Evolutionary conservation across 2,329 filamentous ascomycete species (phyloP), one percentile per base, ranked within the genome.

Genomic region (Stenocarpella maydis): DNA sequence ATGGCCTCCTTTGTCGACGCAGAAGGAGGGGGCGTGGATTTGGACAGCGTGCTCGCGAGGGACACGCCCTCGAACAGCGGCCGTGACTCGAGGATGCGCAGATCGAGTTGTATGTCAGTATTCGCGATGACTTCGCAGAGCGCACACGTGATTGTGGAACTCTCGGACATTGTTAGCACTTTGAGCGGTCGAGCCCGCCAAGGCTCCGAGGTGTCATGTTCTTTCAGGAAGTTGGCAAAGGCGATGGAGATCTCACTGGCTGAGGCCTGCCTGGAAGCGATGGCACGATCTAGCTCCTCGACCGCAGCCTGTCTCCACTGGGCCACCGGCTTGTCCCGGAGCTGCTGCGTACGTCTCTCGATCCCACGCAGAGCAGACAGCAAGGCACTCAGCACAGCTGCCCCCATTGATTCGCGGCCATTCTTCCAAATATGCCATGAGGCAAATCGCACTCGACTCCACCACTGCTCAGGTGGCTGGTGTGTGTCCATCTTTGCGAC

Each of bases 361-460:
- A 86, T 78, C 4, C 75, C 73, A 15, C 78, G 75, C 43, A 91
- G 78, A 3, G 82, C 81, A 15, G 80, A 78, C 6, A 89, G 76
- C 12, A 90, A 69, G 14, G 81, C 82, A 54, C 79, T 82, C 47
- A 87, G 80, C 34, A 91, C 88, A 1, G 88, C 85, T 0, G 89
- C 86, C 1, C 85, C 85, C 89, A 92, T 92, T 75, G 86, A 89
- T 71, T 89, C 88, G n/a, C 88, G 84, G 0, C 88, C 88, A 66
- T 90, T 89, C 74, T 90, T 90, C 77, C 86, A 88, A 1, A 92
- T 78, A 76, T 91, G 87, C 86, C 90, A 92, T 2, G 84, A 87
- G 2, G 82, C 82, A 79, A 87, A 83, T 17, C 87, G 82, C n/a
- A 86, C 76, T 34, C 82, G 83, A 31, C 76, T 77, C 88, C 89